Base-by-base conservation (phyloP, 192 early-diverging fungal species). In the Kickxella alabastrina region DNA sequence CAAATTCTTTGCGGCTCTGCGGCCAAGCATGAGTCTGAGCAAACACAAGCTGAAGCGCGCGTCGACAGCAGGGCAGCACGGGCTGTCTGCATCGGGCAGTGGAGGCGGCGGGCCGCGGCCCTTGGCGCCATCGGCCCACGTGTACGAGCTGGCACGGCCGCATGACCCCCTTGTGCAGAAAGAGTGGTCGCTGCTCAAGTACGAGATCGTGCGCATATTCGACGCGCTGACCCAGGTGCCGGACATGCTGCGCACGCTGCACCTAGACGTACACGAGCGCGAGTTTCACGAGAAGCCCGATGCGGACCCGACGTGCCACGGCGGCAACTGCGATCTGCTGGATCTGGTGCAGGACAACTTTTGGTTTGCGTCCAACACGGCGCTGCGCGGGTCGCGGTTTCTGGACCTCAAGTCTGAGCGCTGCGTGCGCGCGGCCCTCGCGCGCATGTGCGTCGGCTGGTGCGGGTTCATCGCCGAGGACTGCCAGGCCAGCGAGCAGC, bases 401-500 rank as follows among this genome's bases (percentile, higher is more conserved):
- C 47, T 89, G 31, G 85, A 84, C 36, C 62, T 79, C 10, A 73
- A 65, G 28, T 70, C 75, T 17, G 77, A 86, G 36, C 62, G 78
- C 0, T 79, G 81, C 21, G 66, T 88, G 43, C 83, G 88, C 32
- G 38, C 85, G 41, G 83, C 83, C 21, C 64, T 93, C 27, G 61
- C 88, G 15, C 78, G 79, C 3, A 78, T 93, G 45, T 79, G 87
- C 10, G 87, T 89, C n/a, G 85, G 89, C 37, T 93, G 92, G 92
- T 83, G 88, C 43, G 84, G 85, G 41, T 93, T 93, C 57, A 88
- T 91, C 38, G 84, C 82, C 26, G 83, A 87, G 51, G 88, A 93
- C 54, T 90, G 90, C 58, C 73, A 81, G 46, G 87, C 86, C 7
- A 84, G 83, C 21, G 87, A 92, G 48, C 76, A 88, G 17, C 82